Evolutionary conservation across 1,284 basidiomycete species (phyloP).

Genomic region (Mycosarcoma mackinlayi): DNA sequence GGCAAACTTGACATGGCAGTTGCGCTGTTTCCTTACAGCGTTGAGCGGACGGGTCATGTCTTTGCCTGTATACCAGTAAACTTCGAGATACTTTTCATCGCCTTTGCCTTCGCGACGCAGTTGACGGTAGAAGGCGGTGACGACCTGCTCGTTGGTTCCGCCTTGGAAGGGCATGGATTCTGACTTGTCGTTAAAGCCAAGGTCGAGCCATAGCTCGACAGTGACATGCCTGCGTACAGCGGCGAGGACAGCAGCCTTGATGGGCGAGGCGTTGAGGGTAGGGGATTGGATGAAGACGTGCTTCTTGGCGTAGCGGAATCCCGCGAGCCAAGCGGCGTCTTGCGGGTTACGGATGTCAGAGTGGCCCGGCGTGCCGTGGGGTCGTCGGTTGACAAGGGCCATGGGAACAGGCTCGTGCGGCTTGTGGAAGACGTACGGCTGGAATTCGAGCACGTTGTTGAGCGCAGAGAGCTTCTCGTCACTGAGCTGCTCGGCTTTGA

Average conservation of each 20-base stretch:
- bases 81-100: slow-evolving; percentile 73
- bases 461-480: slow-evolving; percentile 28
- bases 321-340: slow-evolving; percentile 81
- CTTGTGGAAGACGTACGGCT: slow-evolving; percentile 59
- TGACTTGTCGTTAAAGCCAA: slow-evolving; percentile 71
- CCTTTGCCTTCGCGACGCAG: slow-evolving; percentile 61
- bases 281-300: slow-evolving; percentile 78
- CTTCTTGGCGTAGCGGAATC: slow-evolving; percentile 76
- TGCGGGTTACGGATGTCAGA: slow-evolving; percentile 76
- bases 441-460: slow-evolving; percentile 61
- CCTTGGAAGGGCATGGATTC: slow-evolving; percentile 81
- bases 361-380: slow-evolving; percentile 75
- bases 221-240: slow-evolving; percentile 76
- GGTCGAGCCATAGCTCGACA: slow-evolving; percentile 71
- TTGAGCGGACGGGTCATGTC: slow-evolving; percentile 80
- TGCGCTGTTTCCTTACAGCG: slow-evolving; percentile 79
- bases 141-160: slow-evolving; percentile 82
- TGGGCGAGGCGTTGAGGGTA: slow-evolving; percentile 79
- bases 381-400: slow-evolving; percentile 78
- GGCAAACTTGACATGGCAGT: slow-evolving; percentile 78
- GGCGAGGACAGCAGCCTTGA: slow-evolving; percentile 76
- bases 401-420: slow-evolving; percentile 75
- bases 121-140: slow-evolving; percentile 74
- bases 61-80: slow-evolving; percentile 76
- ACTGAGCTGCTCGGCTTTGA: slow-evolving; percentile 47